Evolutionary conservation across 768 basidiomycete genomes (phyloP).

Genomic region (Russula ochroleuca): DNA sequence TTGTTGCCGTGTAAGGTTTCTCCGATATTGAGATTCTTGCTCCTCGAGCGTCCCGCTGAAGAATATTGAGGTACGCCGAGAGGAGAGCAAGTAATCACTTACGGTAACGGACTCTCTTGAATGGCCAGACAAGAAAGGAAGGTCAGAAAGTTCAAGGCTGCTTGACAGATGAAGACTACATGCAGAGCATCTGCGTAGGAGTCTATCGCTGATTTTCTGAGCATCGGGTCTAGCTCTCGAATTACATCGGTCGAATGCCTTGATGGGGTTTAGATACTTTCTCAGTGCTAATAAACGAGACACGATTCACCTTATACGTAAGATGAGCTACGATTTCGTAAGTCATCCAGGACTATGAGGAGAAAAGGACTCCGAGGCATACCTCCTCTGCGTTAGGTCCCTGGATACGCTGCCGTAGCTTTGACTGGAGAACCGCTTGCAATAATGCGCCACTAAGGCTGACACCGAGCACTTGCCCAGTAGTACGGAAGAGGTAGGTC

Average conservation of each 20-base stretch:
- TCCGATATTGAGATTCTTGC: slow-evolving; percentile 52
- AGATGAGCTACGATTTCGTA: slow-evolving; percentile 53
- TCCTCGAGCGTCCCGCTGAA: slow-evolving; percentile 58
- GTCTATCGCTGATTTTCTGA: slow-evolving; percentile 59
- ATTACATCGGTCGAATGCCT: slow-evolving; percentile 74
- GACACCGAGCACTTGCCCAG: slow-evolving; percentile 94
- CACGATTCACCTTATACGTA: slow-evolving; percentile 53
- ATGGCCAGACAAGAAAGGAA: slow-evolving; percentile 71
- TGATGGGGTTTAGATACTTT: slow-evolving; percentile 14
- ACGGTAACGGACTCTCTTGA: slow-evolving; percentile 65
- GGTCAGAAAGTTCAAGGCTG: slow-evolving; percentile 58
- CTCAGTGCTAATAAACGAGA: slow-evolving; percentile 19
- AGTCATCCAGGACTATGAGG: slow-evolving; percentile 16
- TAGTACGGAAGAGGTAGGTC: slow-evolving; percentile 89
- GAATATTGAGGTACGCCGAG: not conserved
- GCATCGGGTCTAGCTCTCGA: slow-evolving; percentile 51
- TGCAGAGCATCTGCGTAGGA: slow-evolving; percentile 78
- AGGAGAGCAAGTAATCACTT: slow-evolving; percentile 22
- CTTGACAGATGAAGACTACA: slow-evolving; percentile 79
- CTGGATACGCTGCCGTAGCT: slow-evolving; percentile 68
- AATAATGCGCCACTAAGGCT: slow-evolving; percentile 80
- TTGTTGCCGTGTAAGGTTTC: slow-evolving; percentile 16
- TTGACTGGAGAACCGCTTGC: slow-evolving; percentile 69
- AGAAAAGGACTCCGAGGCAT: slow-evolving; percentile 33
- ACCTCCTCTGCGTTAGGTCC: slow-evolving; percentile 73